Evolutionary conservation across 352 stramenopile genomes (phyloP).

Genomic region (Globisporangium spinosum): DNA sequence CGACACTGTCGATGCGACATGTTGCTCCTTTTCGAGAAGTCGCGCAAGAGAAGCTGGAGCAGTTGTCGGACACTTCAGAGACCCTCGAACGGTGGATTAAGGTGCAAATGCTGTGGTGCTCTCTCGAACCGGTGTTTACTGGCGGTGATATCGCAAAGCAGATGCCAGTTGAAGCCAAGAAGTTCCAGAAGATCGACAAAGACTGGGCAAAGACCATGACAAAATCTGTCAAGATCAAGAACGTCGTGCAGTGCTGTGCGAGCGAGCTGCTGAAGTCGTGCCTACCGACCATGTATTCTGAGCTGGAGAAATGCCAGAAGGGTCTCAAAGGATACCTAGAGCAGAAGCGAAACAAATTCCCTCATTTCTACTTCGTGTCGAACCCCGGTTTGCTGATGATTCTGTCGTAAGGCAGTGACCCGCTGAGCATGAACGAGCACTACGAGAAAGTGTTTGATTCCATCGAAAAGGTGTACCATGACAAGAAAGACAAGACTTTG

Average conservation of each 20-base stretch:
- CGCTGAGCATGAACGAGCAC: constrained; percentile 97
- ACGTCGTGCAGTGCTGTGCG: constrained; percentile 91
- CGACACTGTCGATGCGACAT: constrained; percentile 97
- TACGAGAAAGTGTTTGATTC: constrained; percentile 99
- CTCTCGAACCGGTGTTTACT: constrained; percentile 97
- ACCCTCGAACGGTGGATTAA: constrained; percentile 98
- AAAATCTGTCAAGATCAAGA: constrained; percentile 89
- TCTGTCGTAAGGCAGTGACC: constrained; percentile 95
- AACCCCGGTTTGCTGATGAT: constrained; percentile 97
- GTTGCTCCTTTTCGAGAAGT: constrained; percentile 95
- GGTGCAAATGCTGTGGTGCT: constrained; percentile 98
- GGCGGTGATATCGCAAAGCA: constrained; percentile 98
- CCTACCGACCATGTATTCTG: constrained; percentile 95
- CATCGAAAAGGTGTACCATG: constrained; percentile 97
- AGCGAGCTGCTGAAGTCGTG: constrained; percentile 97
- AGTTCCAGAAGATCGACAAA: constrained; percentile 97
- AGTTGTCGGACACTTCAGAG: constrained; percentile 95
- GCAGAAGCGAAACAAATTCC: constrained; percentile 98
- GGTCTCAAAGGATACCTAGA: constrained; percentile 97
- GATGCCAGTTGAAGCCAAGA: constrained; percentile 97
- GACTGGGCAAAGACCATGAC: constrained; percentile 98
- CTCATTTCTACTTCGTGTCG: constrained; percentile 98
- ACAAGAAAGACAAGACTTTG: constrained; percentile 98
- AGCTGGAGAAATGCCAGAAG: constrained; percentile 99
- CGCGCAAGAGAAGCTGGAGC: constrained; percentile 92